phyloP scores from a whole-genome alignment of 179 eudicot genomes.

The Spinacia oleracea region DNA sequence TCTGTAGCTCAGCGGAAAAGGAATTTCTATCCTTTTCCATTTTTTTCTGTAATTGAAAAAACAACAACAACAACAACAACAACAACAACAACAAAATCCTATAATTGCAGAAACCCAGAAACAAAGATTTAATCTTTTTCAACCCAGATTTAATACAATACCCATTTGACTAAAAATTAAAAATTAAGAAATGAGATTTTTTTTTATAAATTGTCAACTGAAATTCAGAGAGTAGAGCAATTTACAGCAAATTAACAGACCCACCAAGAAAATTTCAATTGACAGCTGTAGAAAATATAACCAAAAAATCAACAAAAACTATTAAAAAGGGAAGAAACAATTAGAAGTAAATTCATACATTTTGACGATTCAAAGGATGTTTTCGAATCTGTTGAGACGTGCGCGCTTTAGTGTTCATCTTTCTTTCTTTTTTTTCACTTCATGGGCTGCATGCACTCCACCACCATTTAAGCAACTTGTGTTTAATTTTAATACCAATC shows the following conservation, averaged over 20 bases:
- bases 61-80: neutral
- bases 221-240: neutral
- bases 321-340: neutral
- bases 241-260: constrained; percentile 15
- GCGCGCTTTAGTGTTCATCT: constrained; percentile 40
- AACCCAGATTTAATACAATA: constrained; percentile 10
- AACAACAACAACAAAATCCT: neutral
- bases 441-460: constrained; percentile 30
- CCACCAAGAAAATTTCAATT: constrained; percentile 16
- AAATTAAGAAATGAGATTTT: neutral
- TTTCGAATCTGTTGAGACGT: constrained; percentile 41
- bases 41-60: neutral
- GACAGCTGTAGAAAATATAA: constrained; percentile 19
- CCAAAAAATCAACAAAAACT: neutral
- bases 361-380: constrained; percentile 28
- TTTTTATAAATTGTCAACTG: neutral
- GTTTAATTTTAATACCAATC: neutral
- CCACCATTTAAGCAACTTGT: constrained; percentile 15
- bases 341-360: constrained; percentile 26
- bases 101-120: constrained; percentile 5
- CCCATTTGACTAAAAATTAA: constrained; percentile 26
- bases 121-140: neutral
- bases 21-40: constrained; percentile 24
- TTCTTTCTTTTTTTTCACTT: constrained; percentile 31
- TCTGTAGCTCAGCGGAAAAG: constrained; percentile 27